Conservation (phyloP, 2,329 filamentous ascomycete genomes). For the Arthrobotrys musiformis region DNA sequence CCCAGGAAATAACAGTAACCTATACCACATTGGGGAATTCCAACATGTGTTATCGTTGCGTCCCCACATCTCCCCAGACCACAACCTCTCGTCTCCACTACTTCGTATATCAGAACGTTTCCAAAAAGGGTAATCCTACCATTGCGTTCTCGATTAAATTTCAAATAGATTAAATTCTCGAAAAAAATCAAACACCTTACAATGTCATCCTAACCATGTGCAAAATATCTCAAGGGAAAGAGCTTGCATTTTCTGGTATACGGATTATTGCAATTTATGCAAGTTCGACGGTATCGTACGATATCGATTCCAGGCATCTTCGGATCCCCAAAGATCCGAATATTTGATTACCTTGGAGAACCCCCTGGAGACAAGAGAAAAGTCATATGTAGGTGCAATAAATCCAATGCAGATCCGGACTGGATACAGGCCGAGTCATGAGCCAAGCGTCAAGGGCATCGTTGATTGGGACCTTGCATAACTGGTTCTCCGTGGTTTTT, state of each 20-base stretch:
- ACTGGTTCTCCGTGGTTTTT: background rate
- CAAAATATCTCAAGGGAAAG: background rate
- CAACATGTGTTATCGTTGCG: background rate
- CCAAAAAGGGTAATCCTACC: background rate
- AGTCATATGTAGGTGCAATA: too few species aligned
- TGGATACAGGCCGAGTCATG: background rate
- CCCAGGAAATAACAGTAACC: background rate
- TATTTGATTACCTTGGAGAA: background rate
- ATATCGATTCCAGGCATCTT: too few species aligned
- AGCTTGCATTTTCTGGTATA: background rate
- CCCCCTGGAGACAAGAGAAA: too few species aligned
- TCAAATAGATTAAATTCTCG: background rate
- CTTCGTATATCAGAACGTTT: background rate
- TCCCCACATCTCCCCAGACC: background rate
- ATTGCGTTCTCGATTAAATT: background rate
- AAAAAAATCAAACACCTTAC: background rate
- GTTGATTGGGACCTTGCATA: background rate
- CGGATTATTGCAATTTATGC: background rate
- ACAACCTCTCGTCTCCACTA: background rate
- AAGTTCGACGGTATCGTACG: too few species aligned
- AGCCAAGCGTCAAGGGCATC: background rate
- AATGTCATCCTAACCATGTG: background rate
- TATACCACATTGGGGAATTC: background rate
- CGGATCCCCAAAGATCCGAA: background rate
- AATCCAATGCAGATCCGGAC: background rate